Base-by-base conservation (phyloP, 371 early-diverging fungal genomes). In the Rhizomucor pusillus region DNA sequence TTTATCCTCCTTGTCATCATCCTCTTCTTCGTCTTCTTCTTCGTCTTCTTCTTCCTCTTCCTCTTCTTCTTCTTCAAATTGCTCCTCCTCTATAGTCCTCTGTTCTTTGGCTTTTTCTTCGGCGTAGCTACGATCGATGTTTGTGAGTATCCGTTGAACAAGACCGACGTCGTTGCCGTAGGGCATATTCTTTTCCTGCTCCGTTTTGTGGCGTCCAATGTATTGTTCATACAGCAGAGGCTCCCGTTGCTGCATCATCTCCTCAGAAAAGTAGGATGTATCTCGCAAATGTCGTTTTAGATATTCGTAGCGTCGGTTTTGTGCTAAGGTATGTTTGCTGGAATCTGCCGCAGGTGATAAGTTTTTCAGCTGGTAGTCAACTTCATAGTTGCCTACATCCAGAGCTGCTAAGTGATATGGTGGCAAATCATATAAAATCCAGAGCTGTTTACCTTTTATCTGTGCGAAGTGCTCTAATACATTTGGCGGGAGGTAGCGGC, bases 41-140 rank as follows among this genome's bases (percentile, higher is more conserved):
- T 66, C 60, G 23, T 71, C 69, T 0, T 65, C 66, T 14, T 71
- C 67, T 0, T 67, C 65, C 0, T 69, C 66, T 1, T 69, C 71
- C n/a, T 77, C 75, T 24, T 80, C 80, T 23, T 80, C 78, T 16
- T 80, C 81, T 34, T 75, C 73, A 39, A 66, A 64, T 50, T 76
- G 78, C 18, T 77, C 76, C 35, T 73, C 70, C 19, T 70, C 69
- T 1, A 59, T 59, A 6, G 49, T 41, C 35, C 67, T 62, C 43
- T 77, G 71, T 33, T 25, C 46, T 22, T 70, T 36, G 40, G 70
- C 49, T 36, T 66, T 55, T 37, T 74, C 67, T 7, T 52, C 47
- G 5, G 67, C 75, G 54, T 65, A 67, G 11, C 59, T 53, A 20
- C 60, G 56, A 61, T 77, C 75, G 7, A 77, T 71, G 55, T 75